Base-by-base conservation (phyloP, 306 rosid genomes). In the peach (Prunus persica) region DNA sequence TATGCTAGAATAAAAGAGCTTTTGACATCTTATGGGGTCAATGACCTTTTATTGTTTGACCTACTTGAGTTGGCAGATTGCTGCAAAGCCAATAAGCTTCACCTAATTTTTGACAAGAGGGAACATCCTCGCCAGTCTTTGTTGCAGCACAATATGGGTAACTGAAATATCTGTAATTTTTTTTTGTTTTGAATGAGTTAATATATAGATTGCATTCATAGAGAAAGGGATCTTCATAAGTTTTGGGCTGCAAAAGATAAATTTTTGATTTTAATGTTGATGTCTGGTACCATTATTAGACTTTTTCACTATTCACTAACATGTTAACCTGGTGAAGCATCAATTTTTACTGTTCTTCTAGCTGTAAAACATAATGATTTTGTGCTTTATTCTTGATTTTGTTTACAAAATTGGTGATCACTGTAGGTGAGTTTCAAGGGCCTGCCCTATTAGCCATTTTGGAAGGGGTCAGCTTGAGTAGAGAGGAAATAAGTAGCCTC, bases 31-130 rank as follows among this genome's bases (percentile, higher is more conserved):
- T 90, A 90, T 72, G 98, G 97, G 78, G 88, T 87, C 84, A 83
- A 64, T 38, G 96, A 94, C 72, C 87, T 85, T 80, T 76, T 94
- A 85, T 73, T 91, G 75, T 94, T 92, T 82, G 98, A 94, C 84
- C 95, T 94, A 77, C 93, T 94, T 78, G 98, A 94, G 87, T 86
- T 94, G 85, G 98, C 98, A 78, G 98, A 94, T 83, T 89, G 97
- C 85, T 94, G 98, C 88, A 84, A 87, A 67, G 93, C 98, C 77
- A 88, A 78, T 85, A 94, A 86, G 77, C 80, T 94, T 68, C 98
- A 93, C 87, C 86, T 94, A 68, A 84, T 94, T 74, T 87, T 90
- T 85, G 98, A 94, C 83, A 90, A 90, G 88, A 92, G 98, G 85
- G 96, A 90, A 80, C 98, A 94, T 86, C 91, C 96, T 63, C 83